These are phyloP conservation scores for Umbelopsis sp. DNA, from an alignment of 371 early-diverging fungal species.

Conservation along the genomic window DNA sequence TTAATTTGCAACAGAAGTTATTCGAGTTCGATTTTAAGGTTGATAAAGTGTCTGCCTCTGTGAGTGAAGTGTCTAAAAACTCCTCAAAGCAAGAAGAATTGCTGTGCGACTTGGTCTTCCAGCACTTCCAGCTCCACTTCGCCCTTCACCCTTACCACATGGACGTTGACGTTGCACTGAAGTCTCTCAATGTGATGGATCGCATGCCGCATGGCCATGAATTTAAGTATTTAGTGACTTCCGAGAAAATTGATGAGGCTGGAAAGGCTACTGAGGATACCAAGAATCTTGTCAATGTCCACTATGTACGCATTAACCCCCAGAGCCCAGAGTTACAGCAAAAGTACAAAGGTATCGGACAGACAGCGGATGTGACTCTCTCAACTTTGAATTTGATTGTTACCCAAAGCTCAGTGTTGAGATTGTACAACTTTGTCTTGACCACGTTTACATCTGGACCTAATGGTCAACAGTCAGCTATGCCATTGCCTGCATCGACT, in stretches of 20 bases:
- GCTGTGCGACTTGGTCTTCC: constrained; percentile 59
- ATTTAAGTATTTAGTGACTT: constrained; percentile 68
- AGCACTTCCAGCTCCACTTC: constrained; percentile 60
- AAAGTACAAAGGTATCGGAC: constrained; percentile 80
- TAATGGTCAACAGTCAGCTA: background rate
- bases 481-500: background rate
- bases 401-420: constrained; percentile 84
- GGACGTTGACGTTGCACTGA: constrained; percentile 63
- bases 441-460: constrained; percentile 70
- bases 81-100: constrained; percentile 36
- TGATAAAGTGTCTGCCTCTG: constrained; percentile 66
- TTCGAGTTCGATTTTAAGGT: constrained; percentile 76
- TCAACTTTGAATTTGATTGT: constrained; percentile 85
- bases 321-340: constrained; percentile 78
- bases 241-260: constrained; percentile 47
- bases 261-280: background rate
- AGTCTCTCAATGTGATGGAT: constrained; percentile 68
- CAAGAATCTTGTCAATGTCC: constrained; percentile 71
- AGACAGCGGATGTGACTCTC: constrained; percentile 81
- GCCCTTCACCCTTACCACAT: constrained; percentile 62
- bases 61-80: constrained; percentile 60
- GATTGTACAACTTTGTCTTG: constrained; percentile 84
- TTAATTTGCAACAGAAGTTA: constrained; percentile 53
- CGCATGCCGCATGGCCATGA: constrained; percentile 48
- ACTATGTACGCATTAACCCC: constrained; percentile 73